Conservation (phyloP, 2,329 filamentous ascomycete genomes). For the Aspergillus flavus region DNA sequence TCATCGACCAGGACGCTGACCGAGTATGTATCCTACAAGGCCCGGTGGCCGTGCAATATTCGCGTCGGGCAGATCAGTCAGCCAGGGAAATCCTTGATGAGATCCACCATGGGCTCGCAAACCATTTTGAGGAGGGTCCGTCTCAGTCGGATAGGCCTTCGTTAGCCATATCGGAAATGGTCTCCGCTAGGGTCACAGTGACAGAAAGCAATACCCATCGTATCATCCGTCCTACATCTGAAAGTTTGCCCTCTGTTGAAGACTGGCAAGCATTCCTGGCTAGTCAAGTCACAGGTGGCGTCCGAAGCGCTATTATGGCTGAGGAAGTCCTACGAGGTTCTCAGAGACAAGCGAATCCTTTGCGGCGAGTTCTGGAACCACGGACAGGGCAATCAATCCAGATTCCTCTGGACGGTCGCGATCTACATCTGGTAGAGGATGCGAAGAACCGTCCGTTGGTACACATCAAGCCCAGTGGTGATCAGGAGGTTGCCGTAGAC, state of each 20-base stretch:
- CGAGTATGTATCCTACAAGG: slow-evolving; percentile 94
- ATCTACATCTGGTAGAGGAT: slow-evolving; percentile 52
- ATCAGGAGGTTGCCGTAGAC: neutral
- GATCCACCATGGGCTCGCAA: neutral
- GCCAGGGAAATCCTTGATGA: slow-evolving; percentile 87
- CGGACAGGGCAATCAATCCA: neutral
- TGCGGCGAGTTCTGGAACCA: slow-evolving; percentile 7
- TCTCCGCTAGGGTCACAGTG: neutral
- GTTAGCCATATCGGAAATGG: slow-evolving; percentile 47
- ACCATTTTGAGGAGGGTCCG: neutral
- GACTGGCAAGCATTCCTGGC: neutral
- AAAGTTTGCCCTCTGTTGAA: neutral
- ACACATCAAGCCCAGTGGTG: neutral
- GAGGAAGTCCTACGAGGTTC: neutral
- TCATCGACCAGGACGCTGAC: slow-evolving; percentile 89
- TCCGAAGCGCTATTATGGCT: neutral
- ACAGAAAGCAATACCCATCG: neutral
- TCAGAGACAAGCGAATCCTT: slow-evolving; percentile 18
- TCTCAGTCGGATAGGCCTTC: slow-evolving; percentile 50
- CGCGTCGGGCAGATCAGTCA: slow-evolving; percentile 78
- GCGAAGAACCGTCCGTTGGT: neutral
- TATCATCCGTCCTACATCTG: neutral
- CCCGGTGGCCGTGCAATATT: slow-evolving; percentile 85
- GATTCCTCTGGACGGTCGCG: neutral
- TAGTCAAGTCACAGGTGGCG: neutral